Conservation (phyloP, 2,329 filamentous ascomycete species). For the Aspergillus sp. region DNA sequence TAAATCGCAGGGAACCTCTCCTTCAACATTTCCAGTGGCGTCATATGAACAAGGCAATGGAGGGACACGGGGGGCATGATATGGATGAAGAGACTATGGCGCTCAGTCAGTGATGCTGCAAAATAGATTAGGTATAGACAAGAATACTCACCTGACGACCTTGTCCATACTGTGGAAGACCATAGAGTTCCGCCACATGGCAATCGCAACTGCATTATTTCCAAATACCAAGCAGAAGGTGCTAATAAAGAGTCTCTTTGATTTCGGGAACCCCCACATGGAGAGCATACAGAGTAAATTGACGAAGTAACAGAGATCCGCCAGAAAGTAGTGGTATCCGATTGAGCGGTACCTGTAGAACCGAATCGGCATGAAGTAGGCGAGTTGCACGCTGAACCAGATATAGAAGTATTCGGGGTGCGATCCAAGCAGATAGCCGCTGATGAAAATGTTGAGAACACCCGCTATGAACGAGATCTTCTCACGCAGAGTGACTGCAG, state of each 20-base stretch:
- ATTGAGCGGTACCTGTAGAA: constrained; percentile 87
- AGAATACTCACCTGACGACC: constrained; percentile 67
- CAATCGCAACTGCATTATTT: constrained; percentile 96
- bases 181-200: constrained; percentile 98
- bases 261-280: constrained; percentile 87
- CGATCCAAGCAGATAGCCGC: constrained; percentile 87
- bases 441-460: constrained; percentile 96
- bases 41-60: constrained; percentile 86
- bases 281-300: constrained; percentile 80
- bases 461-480: constrained; percentile 96
- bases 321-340: constrained; percentile 95
- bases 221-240: constrained; percentile 91
- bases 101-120: not conserved
- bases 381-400: constrained; percentile 85
- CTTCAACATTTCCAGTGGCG: constrained; percentile 64
- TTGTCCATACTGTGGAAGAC: constrained; percentile 99
- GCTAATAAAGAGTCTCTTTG: constrained; percentile 87
- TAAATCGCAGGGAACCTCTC: constrained; percentile 81
- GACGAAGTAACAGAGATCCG: constrained; percentile 97
- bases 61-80: constrained; percentile 97
- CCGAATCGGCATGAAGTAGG: constrained; percentile 97
- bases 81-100: constrained; percentile 82
- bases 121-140: not conserved
- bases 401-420: constrained; percentile 82
- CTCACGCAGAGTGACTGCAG: constrained; percentile 82